Evolutionary conservation across 352 stramenopile genomes (phyloP), one percentile per base, ranked within the genome.

Genomic region (Phytophthora sojae): DNA sequence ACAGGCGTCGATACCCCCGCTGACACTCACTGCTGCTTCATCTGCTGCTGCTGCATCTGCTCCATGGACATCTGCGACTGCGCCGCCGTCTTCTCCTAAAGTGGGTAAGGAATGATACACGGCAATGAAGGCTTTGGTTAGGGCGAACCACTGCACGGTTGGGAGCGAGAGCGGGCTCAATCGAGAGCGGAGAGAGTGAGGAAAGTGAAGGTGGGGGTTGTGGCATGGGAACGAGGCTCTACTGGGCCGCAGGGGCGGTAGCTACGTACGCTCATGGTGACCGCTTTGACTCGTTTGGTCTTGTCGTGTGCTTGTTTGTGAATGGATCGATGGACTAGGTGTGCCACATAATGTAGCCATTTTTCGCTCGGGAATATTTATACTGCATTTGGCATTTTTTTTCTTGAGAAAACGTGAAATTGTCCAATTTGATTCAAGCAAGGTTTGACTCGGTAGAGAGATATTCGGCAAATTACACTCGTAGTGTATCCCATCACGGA

Each of bases 1-100:
- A 21, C 12, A 47, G 14, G 19, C 5, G 32, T 61, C n/a, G 23
- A 35, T 8, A 51, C 25, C 19, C 25, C 2, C 29, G 23, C 6
- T 26, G 32, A 39, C 7, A 63, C 69, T 39, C 63, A 96, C 88
- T 96, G 83, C 63, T 94, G 81, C 84, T 94, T 93, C 75, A 89
- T 86, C 61, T 94, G 86, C 76, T 96, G 85, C 50, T 88, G 84
- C 71, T 96, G 86, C 77, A 93, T 92, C 66, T 96, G 82, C 74
- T 96, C 89, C 72, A 92, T 84, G 8, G 82, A 89, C 75, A 91
- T 92, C 45, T 83, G 80, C 68, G 62, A 52, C 50, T 76, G 53
- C 44, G 51, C 47, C 12, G 57, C 50, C 5, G 39, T 57, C 19
- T 61, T 59, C 23, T 71, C 61, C 61, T 71, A 26, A 21, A 23